A percentile compares a stretch with the other conserved stretches of the same genome.
Evolutionary conservation across 345 rosid species (phyloP).

Genomic region (Salix caprea): DNA sequence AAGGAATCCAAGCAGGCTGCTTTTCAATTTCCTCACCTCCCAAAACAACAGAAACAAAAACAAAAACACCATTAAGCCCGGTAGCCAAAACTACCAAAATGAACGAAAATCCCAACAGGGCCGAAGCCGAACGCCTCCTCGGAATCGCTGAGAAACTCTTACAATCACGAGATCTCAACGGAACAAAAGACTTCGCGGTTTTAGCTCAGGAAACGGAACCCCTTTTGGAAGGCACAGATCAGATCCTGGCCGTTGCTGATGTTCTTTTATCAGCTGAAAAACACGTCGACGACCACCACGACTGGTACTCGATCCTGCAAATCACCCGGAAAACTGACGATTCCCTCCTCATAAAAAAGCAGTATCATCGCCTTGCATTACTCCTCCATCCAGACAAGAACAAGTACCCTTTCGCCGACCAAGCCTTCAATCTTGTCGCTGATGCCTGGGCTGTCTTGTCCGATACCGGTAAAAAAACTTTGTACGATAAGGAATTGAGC

Average conservation of each 20-base stretch:
- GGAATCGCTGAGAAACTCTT: constrained; percentile 85
- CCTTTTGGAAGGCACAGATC: constrained; percentile 76
- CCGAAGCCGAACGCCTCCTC: constrained; percentile 77
- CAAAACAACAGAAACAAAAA: neutral
- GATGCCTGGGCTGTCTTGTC: constrained; percentile 85
- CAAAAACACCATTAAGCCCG: too few relatives aligned
- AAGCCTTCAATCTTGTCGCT: constrained; percentile 75
- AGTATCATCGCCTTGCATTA: constrained; percentile 78
- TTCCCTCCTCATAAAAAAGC: constrained; percentile 61
- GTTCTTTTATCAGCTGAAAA: constrained; percentile 64
- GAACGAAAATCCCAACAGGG: constrained; percentile 43
- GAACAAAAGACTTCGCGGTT: constrained; percentile 70
- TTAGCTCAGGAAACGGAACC: constrained; percentile 85
- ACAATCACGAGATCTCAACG: constrained; percentile 55
- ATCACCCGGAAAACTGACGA: constrained; percentile 49
- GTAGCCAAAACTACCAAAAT: constrained; percentile 25
- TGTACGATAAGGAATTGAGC: constrained; percentile 56
- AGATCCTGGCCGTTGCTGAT: constrained; percentile 80
- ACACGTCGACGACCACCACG: constrained; percentile 53
- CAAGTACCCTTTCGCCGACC: constrained; percentile 60
- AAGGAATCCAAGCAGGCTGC: neutral
- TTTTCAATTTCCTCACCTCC: neutral
- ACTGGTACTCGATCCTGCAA: constrained; percentile 86
- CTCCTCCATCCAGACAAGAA: constrained; percentile 92
- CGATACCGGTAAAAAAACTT: constrained; percentile 45